Evolutionary conservation across 2,329 filamentous ascomycete species (phyloP).

Genomic region (Phialemoniopsis sp.): DNA sequence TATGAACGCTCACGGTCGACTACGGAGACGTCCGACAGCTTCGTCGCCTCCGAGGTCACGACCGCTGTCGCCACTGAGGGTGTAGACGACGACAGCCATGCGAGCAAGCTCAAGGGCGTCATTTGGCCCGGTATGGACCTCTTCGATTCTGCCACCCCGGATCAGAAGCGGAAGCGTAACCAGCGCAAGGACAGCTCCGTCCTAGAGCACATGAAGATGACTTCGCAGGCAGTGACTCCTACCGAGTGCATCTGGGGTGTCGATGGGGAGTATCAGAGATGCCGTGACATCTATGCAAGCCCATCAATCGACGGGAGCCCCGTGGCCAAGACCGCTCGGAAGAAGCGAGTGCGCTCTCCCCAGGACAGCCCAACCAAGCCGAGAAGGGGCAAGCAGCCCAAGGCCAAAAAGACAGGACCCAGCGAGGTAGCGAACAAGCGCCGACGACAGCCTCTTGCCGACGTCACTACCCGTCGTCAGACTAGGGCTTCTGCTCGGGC

Average conservation of each 20-base stretch:
- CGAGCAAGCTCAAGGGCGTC: slow-evolving; percentile 63
- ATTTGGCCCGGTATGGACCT: slow-evolving; percentile 74
- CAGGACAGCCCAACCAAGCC: background rate
- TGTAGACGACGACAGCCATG: slow-evolving; percentile 18
- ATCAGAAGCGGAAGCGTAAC: slow-evolving; percentile 71
- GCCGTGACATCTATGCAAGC: slow-evolving; percentile 56
- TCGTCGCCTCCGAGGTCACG: slow-evolving; percentile 17
- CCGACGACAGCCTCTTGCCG: background rate
- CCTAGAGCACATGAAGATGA: slow-evolving; percentile 60
- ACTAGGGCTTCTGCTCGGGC: slow-evolving; percentile 1
- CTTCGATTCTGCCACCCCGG: slow-evolving; percentile 74
- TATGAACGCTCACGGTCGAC: slow-evolving; percentile 22
- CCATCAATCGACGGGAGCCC: slow-evolving; percentile 48
- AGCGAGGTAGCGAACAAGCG: no score
- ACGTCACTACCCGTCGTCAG: background rate
- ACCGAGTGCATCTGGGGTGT: slow-evolving; percentile 61
- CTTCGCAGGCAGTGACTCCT: slow-evolving; percentile 60
- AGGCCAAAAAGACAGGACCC: no score
- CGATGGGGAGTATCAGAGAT: slow-evolving; percentile 43
- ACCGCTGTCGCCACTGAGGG: slow-evolving; percentile 16
- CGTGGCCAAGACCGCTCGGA: slow-evolving; percentile 30
- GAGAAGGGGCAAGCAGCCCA: no score
- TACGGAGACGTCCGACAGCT: slow-evolving; percentile 15
- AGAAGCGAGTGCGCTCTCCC: slow-evolving; percentile 6
- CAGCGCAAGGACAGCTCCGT: slow-evolving; percentile 74